A percentile compares a stretch with the other conserved stretches of the same genome.
Conservation (phyloP, 371 early-diverging fungal genomes). For the Nematocida ironsii region DNA sequence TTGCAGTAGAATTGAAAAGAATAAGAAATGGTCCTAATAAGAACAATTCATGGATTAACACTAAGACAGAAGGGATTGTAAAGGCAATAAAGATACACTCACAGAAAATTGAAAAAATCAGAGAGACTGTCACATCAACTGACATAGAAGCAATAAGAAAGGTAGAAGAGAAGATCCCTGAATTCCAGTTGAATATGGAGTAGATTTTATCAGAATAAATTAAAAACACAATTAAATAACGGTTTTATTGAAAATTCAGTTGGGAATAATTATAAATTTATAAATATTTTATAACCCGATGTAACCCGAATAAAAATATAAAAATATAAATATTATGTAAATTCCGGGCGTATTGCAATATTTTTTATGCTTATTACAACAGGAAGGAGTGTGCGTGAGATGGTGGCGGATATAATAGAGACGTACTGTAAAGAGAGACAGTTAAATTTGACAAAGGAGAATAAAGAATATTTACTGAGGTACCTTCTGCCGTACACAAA, state of each 20-base stretch:
- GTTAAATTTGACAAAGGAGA: not conserved
- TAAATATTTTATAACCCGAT: too few relatives aligned
- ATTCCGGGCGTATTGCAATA: not conserved
- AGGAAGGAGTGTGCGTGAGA: not conserved
- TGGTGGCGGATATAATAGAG: slow-evolving; percentile 8
- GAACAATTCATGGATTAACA: slow-evolving; percentile 32
- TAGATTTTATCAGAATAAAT: not conserved
- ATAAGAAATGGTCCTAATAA: slow-evolving; percentile 35
- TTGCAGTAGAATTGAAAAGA: slow-evolving; percentile 33
- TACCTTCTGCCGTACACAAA: slow-evolving; percentile 43
- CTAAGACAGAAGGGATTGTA: slow-evolving; percentile 20
- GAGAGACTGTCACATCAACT: slow-evolving; percentile 11
- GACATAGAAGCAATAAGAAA: slow-evolving; percentile 13
- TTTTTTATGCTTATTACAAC: slow-evolving; percentile 43
- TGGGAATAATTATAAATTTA: too few relatives aligned
- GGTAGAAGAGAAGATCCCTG: slow-evolving; percentile 32
- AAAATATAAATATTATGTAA: not conserved
- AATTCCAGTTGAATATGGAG: slow-evolving; percentile 24
- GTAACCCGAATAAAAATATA: too few relatives aligned
- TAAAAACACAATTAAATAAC: too few relatives aligned
- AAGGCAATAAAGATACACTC: slow-evolving; percentile 33
- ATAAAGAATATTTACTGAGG: slow-evolving; percentile 16
- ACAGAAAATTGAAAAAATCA: slow-evolving; percentile 8
- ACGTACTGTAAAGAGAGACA: slow-evolving; percentile 9
- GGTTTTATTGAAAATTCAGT: too few relatives aligned